Evolutionary conservation across 768 basidiomycete genomes (phyloP).

Genomic region (Mycena sanguinolenta): DNA sequence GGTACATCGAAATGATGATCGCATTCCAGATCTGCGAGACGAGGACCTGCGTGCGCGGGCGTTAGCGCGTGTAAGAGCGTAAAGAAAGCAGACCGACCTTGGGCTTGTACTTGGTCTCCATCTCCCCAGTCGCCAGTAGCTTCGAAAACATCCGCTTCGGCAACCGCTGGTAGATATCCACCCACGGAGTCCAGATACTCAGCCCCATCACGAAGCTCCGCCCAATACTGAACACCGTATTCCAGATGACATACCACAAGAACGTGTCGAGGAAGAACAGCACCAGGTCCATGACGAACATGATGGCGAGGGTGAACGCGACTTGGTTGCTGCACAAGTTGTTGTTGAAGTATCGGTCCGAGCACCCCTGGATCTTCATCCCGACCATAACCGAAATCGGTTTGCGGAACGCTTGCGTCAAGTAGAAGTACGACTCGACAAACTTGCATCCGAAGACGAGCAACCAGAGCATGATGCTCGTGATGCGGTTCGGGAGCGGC

Average conservation of each 20-base stretch:
- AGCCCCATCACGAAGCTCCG: slow-evolving; percentile 92
- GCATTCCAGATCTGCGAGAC: slow-evolving; percentile 99
- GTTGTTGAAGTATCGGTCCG: slow-evolving; percentile 88
- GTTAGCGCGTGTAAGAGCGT: slow-evolving; percentile 8
- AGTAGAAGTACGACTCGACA: slow-evolving; percentile 97
- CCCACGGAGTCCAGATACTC: slow-evolving; percentile 99
- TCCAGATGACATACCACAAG: slow-evolving; percentile 99
- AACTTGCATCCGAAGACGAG: slow-evolving; percentile 98
- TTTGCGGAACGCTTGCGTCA: slow-evolving; percentile 93
- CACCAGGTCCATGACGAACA: slow-evolving; percentile 98
- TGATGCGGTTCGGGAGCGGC: slow-evolving; percentile 73
- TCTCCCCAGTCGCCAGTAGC: slow-evolving; percentile 91
- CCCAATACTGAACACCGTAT: slow-evolving; percentile 91
- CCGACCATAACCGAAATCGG: slow-evolving; percentile 95
- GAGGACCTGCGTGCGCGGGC: slow-evolving; percentile 71
- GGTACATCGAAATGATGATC: slow-evolving; percentile 99
- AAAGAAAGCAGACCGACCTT: slow-evolving; percentile 71
- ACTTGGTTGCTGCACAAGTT: slow-evolving; percentile 92
- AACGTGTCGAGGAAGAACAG: slow-evolving; percentile 99
- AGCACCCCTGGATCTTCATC: slow-evolving; percentile 97
- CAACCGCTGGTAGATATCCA: slow-evolving; percentile 94
- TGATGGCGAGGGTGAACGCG: slow-evolving; percentile 94
- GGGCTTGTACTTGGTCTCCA: slow-evolving; percentile 99
- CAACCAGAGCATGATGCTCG: slow-evolving; percentile 85
- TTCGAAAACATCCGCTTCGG: slow-evolving; percentile 98